These are phyloP conservation scores for Pseudophaeomoniella oleicola DNA, from an alignment of 2,329 filamentous ascomycete species.

Conservation along the genomic window DNA sequence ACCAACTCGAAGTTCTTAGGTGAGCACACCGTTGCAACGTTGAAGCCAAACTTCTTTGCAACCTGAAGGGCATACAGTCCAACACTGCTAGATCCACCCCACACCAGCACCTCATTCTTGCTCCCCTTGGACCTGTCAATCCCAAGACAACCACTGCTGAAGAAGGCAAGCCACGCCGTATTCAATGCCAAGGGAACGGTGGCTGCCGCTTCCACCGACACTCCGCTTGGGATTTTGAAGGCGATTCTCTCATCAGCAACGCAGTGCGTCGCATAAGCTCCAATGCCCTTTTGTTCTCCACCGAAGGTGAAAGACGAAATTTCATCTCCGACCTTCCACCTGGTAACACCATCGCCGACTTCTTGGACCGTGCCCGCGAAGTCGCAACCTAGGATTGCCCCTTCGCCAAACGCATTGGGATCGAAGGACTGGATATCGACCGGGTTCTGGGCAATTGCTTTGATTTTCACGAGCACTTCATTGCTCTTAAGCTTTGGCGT, in stretches of 20 bases:
- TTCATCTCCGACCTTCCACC: slow-evolving; percentile 16
- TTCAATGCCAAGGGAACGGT: not conserved
- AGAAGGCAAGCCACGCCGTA: not conserved
- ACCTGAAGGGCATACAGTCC: slow-evolving; percentile 28
- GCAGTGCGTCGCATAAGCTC: not conserved
- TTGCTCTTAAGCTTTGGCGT: not conserved
- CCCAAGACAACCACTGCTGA: not conserved
- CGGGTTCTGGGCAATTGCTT: not conserved
- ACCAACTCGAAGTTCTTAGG: slow-evolving; percentile 29
- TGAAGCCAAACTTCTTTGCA: slow-evolving; percentile 24
- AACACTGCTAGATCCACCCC: slow-evolving; percentile 28
- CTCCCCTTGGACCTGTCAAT: slow-evolving; percentile 8
- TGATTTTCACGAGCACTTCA: not conserved
- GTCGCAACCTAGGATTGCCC: slow-evolving; percentile 14
- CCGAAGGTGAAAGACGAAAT: slow-evolving; percentile 15
- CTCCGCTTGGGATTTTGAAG: not conserved
- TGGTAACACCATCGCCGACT: slow-evolving; percentile 13
- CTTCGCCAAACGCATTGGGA: not conserved
- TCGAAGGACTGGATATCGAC: not conserved
- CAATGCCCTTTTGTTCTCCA: slow-evolving; percentile 3
- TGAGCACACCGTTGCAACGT: slow-evolving; percentile 25
- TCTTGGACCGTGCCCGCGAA: slow-evolving; percentile 16
- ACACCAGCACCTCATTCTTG: slow-evolving; percentile 23
- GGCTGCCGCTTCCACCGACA: not conserved
- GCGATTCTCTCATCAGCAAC: not conserved